Percentiles rank a stretch among this genome's conserved stretches.
phyloP scores from a whole-genome alignment of 768 basidiomycete species.

The Kockovaella imperatae region DNA sequence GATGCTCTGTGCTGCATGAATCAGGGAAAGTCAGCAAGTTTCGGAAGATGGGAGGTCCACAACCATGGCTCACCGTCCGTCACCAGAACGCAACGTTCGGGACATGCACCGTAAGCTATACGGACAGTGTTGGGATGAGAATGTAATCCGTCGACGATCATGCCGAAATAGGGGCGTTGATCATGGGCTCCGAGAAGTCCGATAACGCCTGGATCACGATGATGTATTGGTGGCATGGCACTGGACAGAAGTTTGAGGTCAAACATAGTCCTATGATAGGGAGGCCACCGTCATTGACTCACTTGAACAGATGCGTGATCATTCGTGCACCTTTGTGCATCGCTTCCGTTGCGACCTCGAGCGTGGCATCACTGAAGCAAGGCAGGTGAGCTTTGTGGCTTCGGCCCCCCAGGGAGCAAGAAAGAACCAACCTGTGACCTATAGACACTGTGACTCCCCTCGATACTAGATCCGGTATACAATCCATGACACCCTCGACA shows the following conservation, averaged over 20 bases:
- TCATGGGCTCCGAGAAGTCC: constrained; percentile 71
- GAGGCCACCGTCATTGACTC: constrained; percentile 61
- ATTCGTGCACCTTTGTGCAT: constrained; percentile 67
- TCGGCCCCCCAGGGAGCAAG: too few relatives aligned
- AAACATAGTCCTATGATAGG: constrained; percentile 41
- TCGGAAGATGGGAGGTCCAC: not conserved
- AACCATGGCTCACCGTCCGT: constrained; percentile 62
- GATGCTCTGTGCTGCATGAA: constrained; percentile 52
- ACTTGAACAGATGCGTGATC: constrained; percentile 84
- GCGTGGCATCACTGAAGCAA: constrained; percentile 58
- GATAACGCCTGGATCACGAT: constrained; percentile 84
- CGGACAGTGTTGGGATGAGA: constrained; percentile 83
- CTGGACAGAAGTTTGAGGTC: constrained; percentile 45
- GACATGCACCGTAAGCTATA: constrained; percentile 74
- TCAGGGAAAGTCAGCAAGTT: not conserved
- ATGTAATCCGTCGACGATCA: constrained; percentile 87
- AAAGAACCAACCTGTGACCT: constrained; percentile 63
- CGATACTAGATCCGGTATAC: constrained; percentile 55
- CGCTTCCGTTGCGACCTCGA: constrained; percentile 63
- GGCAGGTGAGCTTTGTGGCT: too few relatives aligned
- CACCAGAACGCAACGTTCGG: constrained; percentile 78
- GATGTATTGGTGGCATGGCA: constrained; percentile 48
- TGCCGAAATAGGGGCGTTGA: constrained; percentile 71
- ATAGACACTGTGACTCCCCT: constrained; percentile 74
- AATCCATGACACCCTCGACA: constrained; percentile 68